Evolutionary conservation across 2,329 filamentous ascomycete genomes (phyloP), one percentile per base, ranked within the genome.

Genomic region (Chrysosporium queenslandicum): DNA sequence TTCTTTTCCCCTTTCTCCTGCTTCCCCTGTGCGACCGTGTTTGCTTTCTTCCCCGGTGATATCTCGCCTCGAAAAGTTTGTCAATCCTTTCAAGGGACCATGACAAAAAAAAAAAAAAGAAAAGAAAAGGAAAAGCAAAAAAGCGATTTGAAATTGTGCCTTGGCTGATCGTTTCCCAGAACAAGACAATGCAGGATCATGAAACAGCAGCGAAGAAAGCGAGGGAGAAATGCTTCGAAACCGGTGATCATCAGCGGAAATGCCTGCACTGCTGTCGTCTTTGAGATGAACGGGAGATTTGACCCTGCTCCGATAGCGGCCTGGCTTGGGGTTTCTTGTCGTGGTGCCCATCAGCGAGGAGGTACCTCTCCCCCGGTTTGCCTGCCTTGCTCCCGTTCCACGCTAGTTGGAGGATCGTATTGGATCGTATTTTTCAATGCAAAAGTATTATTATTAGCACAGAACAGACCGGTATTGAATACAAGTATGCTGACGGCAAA

Each of bases 81-180:
- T 23, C 34, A 37, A 37, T 18, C 18, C 4, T n/a, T n/a, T n/a
- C n/a, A n/a, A n/a, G n/a, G n/a, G n/a, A n/a, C n/a, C n/a, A n/a
- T n/a, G n/a, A n/a, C n/a, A n/a, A n/a, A n/a, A 18, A 18, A 14
- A 41, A 25, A 11, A 4, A 21, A 39, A 18, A 7, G 39, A 41
- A 23, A 41, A 41, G 14, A 46, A 20, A 16, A 32, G 2, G 12
- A 30, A 46, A 14, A 46, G 16, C 4, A n/a, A 30, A 16, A 8
- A 21, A 20, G 41, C 21, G 25, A 32, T 30, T 18, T 30, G 14
- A 18, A 29, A 18, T 5, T 30, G 41, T 12, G 8, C 18, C 20
- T 23, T 11, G 36, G 48, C 25, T 29, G 48, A 50, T 50, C 48
- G 23, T 41, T 50, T 50, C 48, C 48, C n/a, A n/a, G n/a, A n/a